Evolutionary conservation across 371 early-diverging fungal species (phyloP), one percentile per base, ranked within the genome.

Genomic region (Apophysomyces elegans): DNA sequence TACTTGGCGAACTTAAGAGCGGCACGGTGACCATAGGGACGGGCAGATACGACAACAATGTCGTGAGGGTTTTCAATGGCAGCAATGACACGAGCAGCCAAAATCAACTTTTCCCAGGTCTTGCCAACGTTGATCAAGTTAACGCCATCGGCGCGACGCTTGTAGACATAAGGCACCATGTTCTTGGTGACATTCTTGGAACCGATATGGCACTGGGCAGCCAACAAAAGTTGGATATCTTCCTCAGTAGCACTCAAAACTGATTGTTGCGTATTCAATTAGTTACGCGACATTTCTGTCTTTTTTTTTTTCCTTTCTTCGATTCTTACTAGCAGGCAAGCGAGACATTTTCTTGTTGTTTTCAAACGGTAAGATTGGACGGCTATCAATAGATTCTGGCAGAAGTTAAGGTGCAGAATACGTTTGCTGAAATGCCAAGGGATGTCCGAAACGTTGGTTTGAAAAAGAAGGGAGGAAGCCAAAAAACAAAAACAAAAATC

Each of bases 61-160:
- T 97, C 97, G 58, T 91, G 86, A 69, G 97, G 96, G 90, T 98
- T 95, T 84, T 96, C 95, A 72, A 99, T 90, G 74, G 95, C 88
- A 65, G 95, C 95, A 71, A 99, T 94, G 80, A 96, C 89, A 84
- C 99, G 95, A 68, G 99, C 98, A 68, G 99, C 99, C 59, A 99
- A 83, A 58, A 99, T 91, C 41, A 99, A 81, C 91, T 99, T 99
- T 86, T 99, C 99, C 99, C 99, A 99, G 77, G 96, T 96, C 88
- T 99, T 96, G 76, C 93, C 94, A 61, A 99, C 83, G 91, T 99
- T 96, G 86, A 99, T 96, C 79, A 99, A 84, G 91, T 96, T 87
- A 77, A 97, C 65, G 70, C 96, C 96, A 86, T 99, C 98, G 66
- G 86, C 82, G 67, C 98, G 93, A 74, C 96, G 95, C 88, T 95